Evolutionary conservation across 169 alveolate genomes (phyloP), one percentile per base, ranked within the genome.

Genomic region (Plasmodium ovale): DNA sequence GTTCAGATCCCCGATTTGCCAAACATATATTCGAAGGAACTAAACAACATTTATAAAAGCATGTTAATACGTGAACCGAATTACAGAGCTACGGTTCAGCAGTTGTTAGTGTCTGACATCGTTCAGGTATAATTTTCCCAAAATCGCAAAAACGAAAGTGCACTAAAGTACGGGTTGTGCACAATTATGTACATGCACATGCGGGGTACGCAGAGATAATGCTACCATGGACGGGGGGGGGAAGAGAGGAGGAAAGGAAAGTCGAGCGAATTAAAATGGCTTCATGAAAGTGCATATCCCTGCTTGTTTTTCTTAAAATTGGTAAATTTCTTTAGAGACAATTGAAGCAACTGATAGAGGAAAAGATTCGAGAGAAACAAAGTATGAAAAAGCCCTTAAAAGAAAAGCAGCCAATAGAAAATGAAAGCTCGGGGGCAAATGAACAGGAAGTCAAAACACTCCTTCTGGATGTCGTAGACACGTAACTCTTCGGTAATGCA

Each of bases 1-100:
- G 16, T 19, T 0, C 69, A 93, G 96, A 85, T 93, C n/a, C 96
- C 96, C 16, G 93, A 93, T 62, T 87, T 94, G 42, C 96, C 96
- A 19, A 67, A 59, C 4, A 64, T 62, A 1, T 94, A 94, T 59
- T 94, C 96, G 10, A 58, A 60, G 37, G 96, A 94, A 69, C 88
- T 94, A 19, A 94, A 94, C 39, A 47, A 91, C 14, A 88, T 94
- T 10, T 94, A 88, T 74, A 92, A 91, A 67, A 92, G 95, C 23
- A 94, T 94, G 96, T 60, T 94, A 94, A 64, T 82, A 35, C n/a
- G 90, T 58, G 90, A 82, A 35, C 90, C 90, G 21, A 82, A 33
- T 70, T 82, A 58, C 27, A 35, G 90, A 59, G 90, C 82, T 21
- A 82, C 90, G 5, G 90, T 82, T n/a, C 90, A 82, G 53, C 90